Percentiles rank a stretch among this genome's conserved stretches.
Evolutionary conservation across 2,329 filamentous ascomycete genomes (phyloP).

Genomic region (Saccharata proteae): DNA sequence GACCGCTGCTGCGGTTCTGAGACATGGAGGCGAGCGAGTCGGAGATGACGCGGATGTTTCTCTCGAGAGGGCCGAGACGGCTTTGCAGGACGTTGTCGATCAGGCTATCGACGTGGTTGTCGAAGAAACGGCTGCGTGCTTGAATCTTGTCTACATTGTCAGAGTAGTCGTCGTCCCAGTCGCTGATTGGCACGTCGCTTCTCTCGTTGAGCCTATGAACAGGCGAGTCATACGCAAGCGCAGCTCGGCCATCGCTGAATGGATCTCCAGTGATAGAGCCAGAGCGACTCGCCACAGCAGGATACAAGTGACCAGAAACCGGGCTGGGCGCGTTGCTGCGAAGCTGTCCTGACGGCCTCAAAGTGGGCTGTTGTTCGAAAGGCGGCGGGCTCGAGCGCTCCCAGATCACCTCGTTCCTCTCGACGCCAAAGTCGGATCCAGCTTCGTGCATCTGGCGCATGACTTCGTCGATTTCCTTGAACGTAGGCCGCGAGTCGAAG

Average conservation of each 20-base stretch:
- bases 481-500: constrained; percentile 36
- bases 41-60: constrained; percentile 65
- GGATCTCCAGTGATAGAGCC: constrained; percentile 37
- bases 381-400: constrained; percentile 5
- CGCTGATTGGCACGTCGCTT: constrained; percentile 59
- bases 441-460: constrained; percentile 74
- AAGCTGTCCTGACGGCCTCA: constrained; percentile 29
- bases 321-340: constrained; percentile 61
- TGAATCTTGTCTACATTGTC: constrained; percentile 75
- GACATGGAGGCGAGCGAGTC: constrained; percentile 50
- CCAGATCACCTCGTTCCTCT: constrained; percentile 36
- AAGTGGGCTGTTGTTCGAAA: constrained; percentile 18
- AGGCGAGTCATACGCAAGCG: constrained; percentile 39
- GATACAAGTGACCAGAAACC: constrained; percentile 44
- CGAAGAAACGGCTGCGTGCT: constrained; percentile 75
- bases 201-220: constrained; percentile 52
- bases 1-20: constrained; percentile 39
- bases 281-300: constrained; percentile 13
- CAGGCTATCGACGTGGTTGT: constrained; percentile 76
- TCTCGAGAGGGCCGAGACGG: constrained; percentile 69
- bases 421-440: constrained; percentile 62
- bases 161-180: constrained; percentile 83
- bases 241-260: constrained; percentile 52
- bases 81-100: constrained; percentile 67
- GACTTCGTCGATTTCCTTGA: constrained; percentile 82